Conservation (phyloP, 2,329 filamentous ascomycete species). For the Tolypocladium album region DNA sequence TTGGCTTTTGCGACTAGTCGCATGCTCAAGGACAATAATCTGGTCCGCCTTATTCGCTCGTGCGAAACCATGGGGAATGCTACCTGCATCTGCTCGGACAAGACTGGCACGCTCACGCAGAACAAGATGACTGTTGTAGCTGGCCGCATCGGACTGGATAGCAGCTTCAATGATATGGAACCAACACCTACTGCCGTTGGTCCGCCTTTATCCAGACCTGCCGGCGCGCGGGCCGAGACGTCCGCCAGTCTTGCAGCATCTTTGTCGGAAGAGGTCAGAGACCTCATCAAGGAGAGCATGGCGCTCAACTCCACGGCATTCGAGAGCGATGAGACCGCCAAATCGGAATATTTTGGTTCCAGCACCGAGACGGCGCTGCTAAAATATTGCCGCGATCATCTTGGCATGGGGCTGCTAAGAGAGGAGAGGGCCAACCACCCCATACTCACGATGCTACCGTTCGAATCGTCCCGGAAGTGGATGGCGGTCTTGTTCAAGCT, state of each 20-base stretch:
- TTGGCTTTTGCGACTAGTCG: slow-evolving; percentile 52
- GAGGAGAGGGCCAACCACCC: slow-evolving; percentile 36
- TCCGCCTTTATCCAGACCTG: slow-evolving; percentile 9
- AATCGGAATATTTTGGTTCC: slow-evolving; percentile 36
- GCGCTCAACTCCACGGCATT: slow-evolving; percentile 43
- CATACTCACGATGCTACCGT: slow-evolving; percentile 38
- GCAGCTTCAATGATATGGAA: slow-evolving; percentile 24
- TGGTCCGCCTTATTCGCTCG: slow-evolving; percentile 47
- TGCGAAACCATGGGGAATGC: slow-evolving; percentile 57
- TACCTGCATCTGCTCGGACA: slow-evolving; percentile 54
- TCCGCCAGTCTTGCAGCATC: slow-evolving; percentile 17
- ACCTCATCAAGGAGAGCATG: slow-evolving; percentile 27
- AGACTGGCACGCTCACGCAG: slow-evolving; percentile 54
- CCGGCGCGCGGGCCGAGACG: slow-evolving; percentile 13
- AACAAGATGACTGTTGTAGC: slow-evolving; percentile 53
- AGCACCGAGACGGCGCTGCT: slow-evolving; percentile 45
- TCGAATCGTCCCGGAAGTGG: slow-evolving; percentile 43
- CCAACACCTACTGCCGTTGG: slow-evolving; percentile 8
- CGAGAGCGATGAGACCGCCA: slow-evolving; percentile 28
- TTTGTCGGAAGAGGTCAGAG: slow-evolving; percentile 21
- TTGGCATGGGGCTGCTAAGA: slow-evolving; percentile 32
- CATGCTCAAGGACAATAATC: slow-evolving; percentile 53
- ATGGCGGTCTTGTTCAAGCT: slow-evolving; percentile 45
- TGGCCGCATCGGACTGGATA: slow-evolving; percentile 37
- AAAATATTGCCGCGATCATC: slow-evolving; percentile 36